Conservation (phyloP, 371 early-diverging fungal genomes). For the Zychaea mexicana region DNA sequence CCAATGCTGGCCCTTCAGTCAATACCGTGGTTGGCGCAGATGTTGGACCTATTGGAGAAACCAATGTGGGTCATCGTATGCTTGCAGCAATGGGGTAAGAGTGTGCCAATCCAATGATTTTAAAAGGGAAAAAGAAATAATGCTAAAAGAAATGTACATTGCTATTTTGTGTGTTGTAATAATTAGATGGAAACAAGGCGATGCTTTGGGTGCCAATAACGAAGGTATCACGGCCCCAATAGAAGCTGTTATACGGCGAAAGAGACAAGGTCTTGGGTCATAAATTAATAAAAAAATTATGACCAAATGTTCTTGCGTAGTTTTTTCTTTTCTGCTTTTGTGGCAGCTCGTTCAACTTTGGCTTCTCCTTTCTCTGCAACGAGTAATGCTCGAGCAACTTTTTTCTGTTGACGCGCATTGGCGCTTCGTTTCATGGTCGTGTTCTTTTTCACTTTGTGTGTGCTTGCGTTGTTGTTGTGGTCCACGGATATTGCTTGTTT, state of each 20-base stretch:
- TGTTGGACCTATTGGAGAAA: constrained; percentile 63
- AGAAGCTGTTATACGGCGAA: constrained; percentile 79
- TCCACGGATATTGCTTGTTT: constrained; percentile 4
- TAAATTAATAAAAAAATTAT: constrained; percentile 23
- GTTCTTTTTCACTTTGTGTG: constrained; percentile 11
- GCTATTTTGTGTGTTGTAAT: neutral
- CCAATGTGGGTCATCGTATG: constrained; percentile 83
- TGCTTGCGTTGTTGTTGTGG: too few species aligned
- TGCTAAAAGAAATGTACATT: neutral
- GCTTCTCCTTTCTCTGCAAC: constrained; percentile 21
- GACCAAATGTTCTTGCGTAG: constrained; percentile 17
- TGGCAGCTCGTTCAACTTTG: neutral
- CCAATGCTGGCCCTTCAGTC: neutral
- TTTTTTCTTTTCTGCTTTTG: constrained; percentile 17
- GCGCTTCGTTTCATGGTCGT: constrained; percentile 8
- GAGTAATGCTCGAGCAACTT: constrained; percentile 14
- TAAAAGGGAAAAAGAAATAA: neutral
- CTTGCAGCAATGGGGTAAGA: constrained; percentile 79
- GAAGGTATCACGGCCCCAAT: constrained; percentile 85
- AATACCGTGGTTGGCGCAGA: constrained; percentile 66
- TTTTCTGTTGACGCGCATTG: constrained; percentile 19
- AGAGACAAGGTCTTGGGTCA: constrained; percentile 78
- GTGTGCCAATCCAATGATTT: neutral
- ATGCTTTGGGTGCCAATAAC: constrained; percentile 78
- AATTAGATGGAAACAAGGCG: constrained; percentile 77